Percentiles rank a stretch among this genome's conserved stretches.
Conservation (phyloP, 1,139 yeast species). For the Saccharomyces hybrid region DNA sequence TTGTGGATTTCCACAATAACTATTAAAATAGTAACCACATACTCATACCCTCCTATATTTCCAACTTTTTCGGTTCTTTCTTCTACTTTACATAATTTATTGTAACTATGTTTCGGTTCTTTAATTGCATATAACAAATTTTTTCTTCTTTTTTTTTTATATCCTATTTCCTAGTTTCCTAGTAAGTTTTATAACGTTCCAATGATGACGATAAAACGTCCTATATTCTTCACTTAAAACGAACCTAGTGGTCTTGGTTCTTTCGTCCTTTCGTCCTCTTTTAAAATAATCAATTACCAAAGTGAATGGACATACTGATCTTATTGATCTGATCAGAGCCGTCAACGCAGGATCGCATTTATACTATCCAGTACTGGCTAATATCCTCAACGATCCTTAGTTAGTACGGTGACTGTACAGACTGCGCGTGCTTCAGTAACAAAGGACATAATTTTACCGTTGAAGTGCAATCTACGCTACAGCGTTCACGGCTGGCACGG, state of each 20-base stretch:
- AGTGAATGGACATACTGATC: neutral
- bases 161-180: neutral
- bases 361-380: neutral
- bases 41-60: neutral
- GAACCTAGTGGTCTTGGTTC: neutral
- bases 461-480: neutral
- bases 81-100: neutral
- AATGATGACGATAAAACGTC: neutral
- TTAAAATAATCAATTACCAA: neutral
- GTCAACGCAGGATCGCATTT: neutral
- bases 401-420: neutral
- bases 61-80: neutral
- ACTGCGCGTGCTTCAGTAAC: neutral
- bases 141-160: neutral
- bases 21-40: neutral
- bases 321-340: neutral
- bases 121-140: neutral
- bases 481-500: neutral
- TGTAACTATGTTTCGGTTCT: neutral
- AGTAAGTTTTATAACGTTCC: neutral
- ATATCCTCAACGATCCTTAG: neutral
- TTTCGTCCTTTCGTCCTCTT: neutral
- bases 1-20: neutral
- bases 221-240: neutral
- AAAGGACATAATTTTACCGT: neutral